Base-by-base conservation (phyloP, 352 stramenopile genomes). In the Globisporangium acanthophoron region DNA sequence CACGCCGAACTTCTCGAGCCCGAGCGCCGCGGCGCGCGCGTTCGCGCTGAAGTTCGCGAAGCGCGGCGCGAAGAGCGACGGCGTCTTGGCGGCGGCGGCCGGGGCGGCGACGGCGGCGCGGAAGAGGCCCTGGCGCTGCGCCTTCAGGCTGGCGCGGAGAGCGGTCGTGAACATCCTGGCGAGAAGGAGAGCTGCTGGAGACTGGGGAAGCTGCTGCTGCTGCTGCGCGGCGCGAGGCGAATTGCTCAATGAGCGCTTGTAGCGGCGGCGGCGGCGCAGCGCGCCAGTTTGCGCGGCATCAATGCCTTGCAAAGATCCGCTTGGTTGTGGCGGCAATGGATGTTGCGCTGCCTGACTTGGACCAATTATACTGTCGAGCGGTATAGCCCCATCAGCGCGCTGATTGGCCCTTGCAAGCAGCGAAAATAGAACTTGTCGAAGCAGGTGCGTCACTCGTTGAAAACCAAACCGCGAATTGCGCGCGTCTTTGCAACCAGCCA, bases 1-100 rank as follows among this genome's bases (percentile, higher is more conserved):
- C 65, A 98, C 92, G 48, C 95, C 95, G 52, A 98, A 86, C 57
- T 85, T 85, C 45, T 93, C 84, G 41, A 98, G 71, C n/a, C 74
- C 77, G 9, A 87, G 70, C 61, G 76, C 64, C 56, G 71, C 41
- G 13, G 77, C 76, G 49, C 60, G 69, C 12, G 77, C 65, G 51
- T 78, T 87, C 16, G 73, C 70, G 54, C 68, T 69, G 44, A 87
- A 80, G 56, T 66, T 54, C 0, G 64, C 69, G 43, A 64, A 54
- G 21, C 60, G 65, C 61, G 61, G 61, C 20, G 65, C 65, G 44
- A 65, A 65, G 18, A 43, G 37, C 33, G 33, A 11, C 54, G 51
- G 47, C 56, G 31, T 52, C 43, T 61, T 65, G 24, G 24, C 24
- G 53, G 46, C 40, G 59, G 54, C 61, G 53, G 70, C 40, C 43